Percentiles rank a stretch among this genome's conserved stretches.
phyloP scores from a whole-genome alignment of 2,329 filamentous ascomycete genomes.

The Fusarium anthophilum region DNA sequence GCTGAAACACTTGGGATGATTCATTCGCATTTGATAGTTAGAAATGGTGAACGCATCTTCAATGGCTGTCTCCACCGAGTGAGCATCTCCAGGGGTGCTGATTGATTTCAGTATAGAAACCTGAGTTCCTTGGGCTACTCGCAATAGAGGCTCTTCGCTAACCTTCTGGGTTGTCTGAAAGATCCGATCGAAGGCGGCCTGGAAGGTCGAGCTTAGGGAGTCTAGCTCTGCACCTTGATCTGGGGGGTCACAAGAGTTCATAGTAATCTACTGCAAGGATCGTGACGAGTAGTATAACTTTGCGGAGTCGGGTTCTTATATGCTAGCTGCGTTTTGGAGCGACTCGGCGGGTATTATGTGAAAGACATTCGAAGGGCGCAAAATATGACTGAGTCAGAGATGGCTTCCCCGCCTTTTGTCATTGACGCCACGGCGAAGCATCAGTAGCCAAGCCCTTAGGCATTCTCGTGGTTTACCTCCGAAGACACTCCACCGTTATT shows the following conservation, averaged over 20 bases:
- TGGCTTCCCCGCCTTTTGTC: conserved; percentile 3
- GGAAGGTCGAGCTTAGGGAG: background rate
- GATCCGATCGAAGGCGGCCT: background rate
- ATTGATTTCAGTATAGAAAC: background rate
- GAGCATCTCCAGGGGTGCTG: background rate
- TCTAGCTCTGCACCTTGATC: background rate
- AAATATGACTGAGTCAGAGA: background rate
- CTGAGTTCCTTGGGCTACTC: background rate
- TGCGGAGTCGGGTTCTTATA: background rate
- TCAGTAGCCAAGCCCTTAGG: background rate
- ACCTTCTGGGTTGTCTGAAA: background rate
- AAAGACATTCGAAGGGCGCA: background rate
- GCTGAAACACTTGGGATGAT: conserved; percentile 4
- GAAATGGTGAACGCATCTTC: conserved; percentile 7
- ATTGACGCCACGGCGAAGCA: background rate
- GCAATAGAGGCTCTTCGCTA: background rate
- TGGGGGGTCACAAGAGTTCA: background rate
- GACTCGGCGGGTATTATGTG: background rate
- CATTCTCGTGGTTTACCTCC: accelerated
- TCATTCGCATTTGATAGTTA: conserved; percentile 12
- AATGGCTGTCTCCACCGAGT: background rate
- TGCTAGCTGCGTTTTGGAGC: too few relatives aligned
- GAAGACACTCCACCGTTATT: accelerated
- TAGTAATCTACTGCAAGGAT: background rate
- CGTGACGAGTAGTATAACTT: accelerated